Conservation (phyloP, 768 basidiomycete genomes). For the Cystoderma amianthinum region DNA sequence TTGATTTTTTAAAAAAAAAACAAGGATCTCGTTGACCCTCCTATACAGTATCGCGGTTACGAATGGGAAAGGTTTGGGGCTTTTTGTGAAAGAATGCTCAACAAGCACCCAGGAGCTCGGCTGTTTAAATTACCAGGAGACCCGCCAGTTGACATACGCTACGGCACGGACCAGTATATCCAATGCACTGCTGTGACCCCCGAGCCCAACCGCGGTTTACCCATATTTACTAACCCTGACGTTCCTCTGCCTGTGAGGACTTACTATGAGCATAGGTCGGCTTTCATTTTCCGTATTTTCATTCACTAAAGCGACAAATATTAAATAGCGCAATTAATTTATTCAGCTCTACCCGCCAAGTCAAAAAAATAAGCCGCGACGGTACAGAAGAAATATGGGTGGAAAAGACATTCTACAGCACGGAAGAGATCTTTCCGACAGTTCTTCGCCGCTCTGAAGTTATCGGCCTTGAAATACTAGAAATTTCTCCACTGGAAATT, state of each 20-base stretch:
- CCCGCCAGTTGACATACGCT: conserved; percentile 75
- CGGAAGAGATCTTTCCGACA: conserved; percentile 87
- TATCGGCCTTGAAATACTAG: conserved; percentile 56
- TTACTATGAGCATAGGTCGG: conserved; percentile 83
- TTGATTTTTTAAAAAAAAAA: neutral
- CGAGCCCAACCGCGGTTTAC: conserved; percentile 70
- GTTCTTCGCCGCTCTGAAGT: conserved; percentile 88
- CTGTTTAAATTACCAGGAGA: conserved; percentile 68
- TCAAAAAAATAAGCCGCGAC: conserved; percentile 57
- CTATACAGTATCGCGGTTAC: conserved; percentile 76
- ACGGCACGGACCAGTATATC: conserved; percentile 76
- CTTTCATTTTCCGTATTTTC: neutral
- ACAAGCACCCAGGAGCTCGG: conserved; percentile 83
- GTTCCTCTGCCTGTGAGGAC: conserved; percentile 73
- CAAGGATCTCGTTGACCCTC: conserved; percentile 2
- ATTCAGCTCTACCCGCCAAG: conserved; percentile 72
- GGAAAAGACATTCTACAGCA: conserved; percentile 84
- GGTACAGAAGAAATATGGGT: conserved; percentile 74
- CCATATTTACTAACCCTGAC: conserved; percentile 82
- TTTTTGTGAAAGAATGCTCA: conserved; percentile 87
- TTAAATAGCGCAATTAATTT: conserved; percentile 71
- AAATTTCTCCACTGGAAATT: conserved; percentile 81
- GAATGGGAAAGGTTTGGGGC: conserved; percentile 92
- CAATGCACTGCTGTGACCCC: conserved; percentile 84
- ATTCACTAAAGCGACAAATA: neutral